Conservation (phyloP, 2,329 filamentous ascomycete genomes). For the Harringtonia aguacate region DNA sequence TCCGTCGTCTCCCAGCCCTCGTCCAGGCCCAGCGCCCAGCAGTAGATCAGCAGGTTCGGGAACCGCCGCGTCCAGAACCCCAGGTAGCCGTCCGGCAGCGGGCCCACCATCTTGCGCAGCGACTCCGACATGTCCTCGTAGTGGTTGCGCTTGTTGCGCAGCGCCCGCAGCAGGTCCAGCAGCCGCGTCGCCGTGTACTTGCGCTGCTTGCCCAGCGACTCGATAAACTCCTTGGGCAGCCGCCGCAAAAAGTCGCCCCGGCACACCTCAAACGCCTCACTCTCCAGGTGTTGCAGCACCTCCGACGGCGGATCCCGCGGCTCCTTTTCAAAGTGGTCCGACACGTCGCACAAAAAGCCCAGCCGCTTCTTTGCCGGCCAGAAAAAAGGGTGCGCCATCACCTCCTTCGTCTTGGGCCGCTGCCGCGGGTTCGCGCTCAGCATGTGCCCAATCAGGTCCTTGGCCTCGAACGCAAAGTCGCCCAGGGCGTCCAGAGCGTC, state of each 20-base stretch:
- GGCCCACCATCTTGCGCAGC: conserved; percentile 59
- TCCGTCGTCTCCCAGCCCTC: conserved; percentile 52
- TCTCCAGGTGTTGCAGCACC: conserved; percentile 50
- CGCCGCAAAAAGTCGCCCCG: conserved; percentile 67
- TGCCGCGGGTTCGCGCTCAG: conserved; percentile 40
- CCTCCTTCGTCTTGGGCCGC: conserved; percentile 62
- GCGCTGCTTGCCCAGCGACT: conserved; percentile 83
- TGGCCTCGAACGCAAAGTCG: conserved; percentile 76
- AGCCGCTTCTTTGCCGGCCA: conserved; percentile 85
- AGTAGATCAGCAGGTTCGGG: conserved; percentile 65
- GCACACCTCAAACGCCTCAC: conserved; percentile 39
- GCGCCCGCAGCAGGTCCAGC: conserved; percentile 75
- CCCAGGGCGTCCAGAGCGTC: conserved; percentile 63
- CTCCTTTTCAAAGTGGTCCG: conserved; percentile 93
- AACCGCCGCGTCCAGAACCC: conserved; percentile 75
- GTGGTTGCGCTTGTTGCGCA: conserved; percentile 95
- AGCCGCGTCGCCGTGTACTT: conserved; percentile 83
- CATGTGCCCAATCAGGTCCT: conserved; percentile 81
- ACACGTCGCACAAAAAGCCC: conserved; percentile 89
- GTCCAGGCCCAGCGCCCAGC: conserved; percentile 63
- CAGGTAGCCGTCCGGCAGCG: conserved; percentile 70
- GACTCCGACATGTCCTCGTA: conserved; percentile 90
- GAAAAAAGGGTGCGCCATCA: conserved; percentile 94
- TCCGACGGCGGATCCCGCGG: conserved; percentile 68
- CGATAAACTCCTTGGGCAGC: conserved; percentile 73